phyloP scores from a whole-genome alignment of 192 early-diverging fungal genomes.

The Umbelopsis sp. region DNA sequence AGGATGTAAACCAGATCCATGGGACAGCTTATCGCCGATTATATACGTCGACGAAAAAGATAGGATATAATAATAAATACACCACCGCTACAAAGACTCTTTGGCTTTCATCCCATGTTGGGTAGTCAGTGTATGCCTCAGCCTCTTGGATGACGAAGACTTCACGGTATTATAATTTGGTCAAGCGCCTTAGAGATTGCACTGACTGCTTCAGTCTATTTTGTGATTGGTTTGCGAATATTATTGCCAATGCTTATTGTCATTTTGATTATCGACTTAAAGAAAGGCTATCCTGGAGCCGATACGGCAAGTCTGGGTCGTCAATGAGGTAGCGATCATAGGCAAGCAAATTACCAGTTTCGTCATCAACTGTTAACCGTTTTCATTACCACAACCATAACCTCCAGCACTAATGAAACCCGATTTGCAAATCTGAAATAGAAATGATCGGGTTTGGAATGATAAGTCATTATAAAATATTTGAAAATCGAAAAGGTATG shows the following conservation, averaged over 20 bases:
- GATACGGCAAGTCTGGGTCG: conserved; percentile 33
- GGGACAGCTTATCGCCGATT: no score
- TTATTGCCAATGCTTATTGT: no score
- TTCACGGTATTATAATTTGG: conserved; percentile 25
- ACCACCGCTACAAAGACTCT: no score
- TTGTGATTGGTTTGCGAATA: no score
- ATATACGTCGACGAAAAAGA: no score
- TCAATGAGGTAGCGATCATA: conserved; percentile 31
- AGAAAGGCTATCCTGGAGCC: conserved; percentile 22
- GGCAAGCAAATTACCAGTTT: conserved; percentile 33
- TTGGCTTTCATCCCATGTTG: not conserved
- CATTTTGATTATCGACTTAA: no score
- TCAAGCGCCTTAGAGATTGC: no score
- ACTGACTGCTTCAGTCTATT: no score
- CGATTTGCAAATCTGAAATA: conserved; percentile 4
- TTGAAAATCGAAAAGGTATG: not conserved
- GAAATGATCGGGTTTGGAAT: no score
- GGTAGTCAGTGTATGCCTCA: conserved; percentile 20
- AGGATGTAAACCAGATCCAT: no score
- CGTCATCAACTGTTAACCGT: not conserved
- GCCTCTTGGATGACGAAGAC: conserved; percentile 23
- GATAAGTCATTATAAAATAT: not conserved
- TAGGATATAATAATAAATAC: no score
- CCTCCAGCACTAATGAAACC: conserved; percentile 26
- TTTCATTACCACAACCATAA: conserved; percentile 1